Percentiles rank a stretch among this genome's conserved stretches.
Conservation (phyloP, 805 yeast genomes). For the Kodamaea nitidulidarum region DNA sequence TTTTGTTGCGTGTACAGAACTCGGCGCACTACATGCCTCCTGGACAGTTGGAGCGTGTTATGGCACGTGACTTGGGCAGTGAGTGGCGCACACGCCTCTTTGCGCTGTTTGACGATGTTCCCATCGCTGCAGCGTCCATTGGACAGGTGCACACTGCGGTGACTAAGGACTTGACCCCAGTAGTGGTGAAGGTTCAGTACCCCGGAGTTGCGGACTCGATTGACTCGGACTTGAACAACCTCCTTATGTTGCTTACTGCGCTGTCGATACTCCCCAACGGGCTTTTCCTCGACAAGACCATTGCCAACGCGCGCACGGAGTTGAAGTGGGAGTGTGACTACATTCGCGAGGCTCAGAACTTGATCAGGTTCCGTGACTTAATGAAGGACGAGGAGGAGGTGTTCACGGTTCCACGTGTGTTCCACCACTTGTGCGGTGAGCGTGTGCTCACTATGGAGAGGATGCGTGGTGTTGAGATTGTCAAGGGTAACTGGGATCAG, state of each 20-base stretch:
- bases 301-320: slow-evolving; percentile 89
- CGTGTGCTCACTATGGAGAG: slow-evolving; percentile 87
- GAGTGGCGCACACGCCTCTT: slow-evolving; percentile 71
- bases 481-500: slow-evolving; percentile 72
- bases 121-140: slow-evolving; percentile 95
- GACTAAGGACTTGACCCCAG: slow-evolving; percentile 60
- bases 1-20: slow-evolving; percentile 82
- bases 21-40: slow-evolving; percentile 97
- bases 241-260: slow-evolving; percentile 78
- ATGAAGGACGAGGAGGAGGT: slow-evolving; percentile 38
- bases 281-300: slow-evolving; percentile 82
- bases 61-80: slow-evolving; percentile 69
- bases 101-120: slow-evolving; percentile 74
- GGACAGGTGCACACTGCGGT: slow-evolving; percentile 93
- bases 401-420: slow-evolving; percentile 79
- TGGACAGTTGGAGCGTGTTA: slow-evolving; percentile 74
- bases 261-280: slow-evolving; percentile 87
- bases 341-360: slow-evolving; percentile 76
- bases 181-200: slow-evolving; percentile 93
- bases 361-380: slow-evolving; percentile 63
- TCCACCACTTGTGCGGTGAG: slow-evolving; percentile 70
- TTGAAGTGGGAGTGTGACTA: slow-evolving; percentile 98
- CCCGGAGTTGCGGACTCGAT: slow-evolving; percentile 95
- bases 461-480: slow-evolving; percentile 79
- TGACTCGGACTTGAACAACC: slow-evolving; percentile 88